phyloP scores from a whole-genome alignment of 495 filamentous ascomycete genomes.

The Cercophora samala region DNA sequence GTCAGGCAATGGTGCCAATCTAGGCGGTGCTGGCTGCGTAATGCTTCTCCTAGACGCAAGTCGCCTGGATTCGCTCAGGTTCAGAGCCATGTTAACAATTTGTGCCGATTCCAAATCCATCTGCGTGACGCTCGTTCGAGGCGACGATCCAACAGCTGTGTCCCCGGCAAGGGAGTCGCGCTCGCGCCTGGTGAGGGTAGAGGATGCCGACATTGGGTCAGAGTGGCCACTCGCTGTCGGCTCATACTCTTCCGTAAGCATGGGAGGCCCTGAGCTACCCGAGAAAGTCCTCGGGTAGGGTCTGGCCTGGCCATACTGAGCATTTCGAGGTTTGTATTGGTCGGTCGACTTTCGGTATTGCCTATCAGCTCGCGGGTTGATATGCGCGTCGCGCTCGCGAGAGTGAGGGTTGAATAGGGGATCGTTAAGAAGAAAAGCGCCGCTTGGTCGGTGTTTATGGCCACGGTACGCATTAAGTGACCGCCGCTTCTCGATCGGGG shows the following conservation, averaged over 20 bases:
- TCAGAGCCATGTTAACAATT: conserved; percentile 87
- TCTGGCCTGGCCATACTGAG: conserved; percentile 15
- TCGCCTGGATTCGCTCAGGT: conserved; percentile 77
- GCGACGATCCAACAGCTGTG: conserved; percentile 24
- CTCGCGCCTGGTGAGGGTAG: conserved; percentile 19
- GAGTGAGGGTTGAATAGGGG: conserved; percentile 22
- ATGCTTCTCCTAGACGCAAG: conserved; percentile 55
- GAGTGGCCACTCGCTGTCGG: neutral
- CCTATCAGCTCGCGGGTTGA: conserved; percentile 14
- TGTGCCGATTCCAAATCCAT: conserved; percentile 74
- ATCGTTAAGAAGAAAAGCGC: conserved; percentile 47
- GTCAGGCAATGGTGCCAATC: conserved; percentile 42
- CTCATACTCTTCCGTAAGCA: neutral
- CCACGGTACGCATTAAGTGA: conserved; percentile 27
- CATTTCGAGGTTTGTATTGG: conserved; percentile 4
- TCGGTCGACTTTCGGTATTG: conserved; percentile 23
- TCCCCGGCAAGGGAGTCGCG: conserved; percentile 23
- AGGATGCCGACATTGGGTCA: conserved; percentile 16
- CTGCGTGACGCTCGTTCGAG: conserved; percentile 22
- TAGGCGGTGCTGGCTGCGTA: conserved; percentile 50
- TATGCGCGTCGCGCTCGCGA: conserved; percentile 5
- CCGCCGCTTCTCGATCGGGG: conserved; percentile 27
- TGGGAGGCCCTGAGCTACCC: neutral
- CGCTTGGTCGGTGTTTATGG: conserved; percentile 43
- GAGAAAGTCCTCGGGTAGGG: conserved; percentile 9